Conservation (phyloP, 345 rosid species). For the Salix koriyanagi region DNA sequence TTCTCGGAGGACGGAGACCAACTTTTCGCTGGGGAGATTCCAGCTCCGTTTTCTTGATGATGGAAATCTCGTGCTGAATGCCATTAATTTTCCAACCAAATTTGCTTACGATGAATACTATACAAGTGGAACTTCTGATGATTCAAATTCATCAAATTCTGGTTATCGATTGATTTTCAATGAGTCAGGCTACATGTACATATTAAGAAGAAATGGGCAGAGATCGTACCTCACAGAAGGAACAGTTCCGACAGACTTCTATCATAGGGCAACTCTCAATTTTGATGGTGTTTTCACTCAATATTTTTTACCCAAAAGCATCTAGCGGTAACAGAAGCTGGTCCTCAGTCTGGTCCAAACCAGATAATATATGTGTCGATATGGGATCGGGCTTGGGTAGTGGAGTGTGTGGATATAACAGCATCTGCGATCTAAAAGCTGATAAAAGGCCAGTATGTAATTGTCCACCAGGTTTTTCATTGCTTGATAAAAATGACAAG, state of each 20-base stretch:
- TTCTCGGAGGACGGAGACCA: background rate
- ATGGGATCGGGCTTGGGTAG: background rate
- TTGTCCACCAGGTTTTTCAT: constrained; percentile 21
- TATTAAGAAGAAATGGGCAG: background rate
- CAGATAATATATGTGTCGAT: constrained; percentile 18
- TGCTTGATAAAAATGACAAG: constrained; percentile 1
- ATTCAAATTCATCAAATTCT: background rate
- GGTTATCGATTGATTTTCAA: background rate
- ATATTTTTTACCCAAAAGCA: background rate
- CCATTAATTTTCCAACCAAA: background rate
- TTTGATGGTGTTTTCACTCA: background rate
- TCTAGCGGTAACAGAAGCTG: background rate
- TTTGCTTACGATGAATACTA: background rate
- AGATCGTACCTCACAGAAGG: no score
- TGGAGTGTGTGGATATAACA: constrained; percentile 35
- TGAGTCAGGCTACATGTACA: constrained; percentile 3
- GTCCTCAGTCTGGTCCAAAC: background rate
- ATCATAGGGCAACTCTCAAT: background rate
- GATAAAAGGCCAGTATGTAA: constrained; percentile 10
- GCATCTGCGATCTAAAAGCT: constrained; percentile 18
- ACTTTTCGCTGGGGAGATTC: constrained; percentile 6
- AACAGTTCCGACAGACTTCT: background rate
- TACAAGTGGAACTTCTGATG: background rate
- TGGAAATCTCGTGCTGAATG: background rate
- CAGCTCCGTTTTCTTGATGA: background rate